A percentile compares a stretch with the other conserved stretches of the same genome.
phyloP scores from a whole-genome alignment of 768 basidiomycete genomes.

The Rubroboletus pulcherrimus region DNA sequence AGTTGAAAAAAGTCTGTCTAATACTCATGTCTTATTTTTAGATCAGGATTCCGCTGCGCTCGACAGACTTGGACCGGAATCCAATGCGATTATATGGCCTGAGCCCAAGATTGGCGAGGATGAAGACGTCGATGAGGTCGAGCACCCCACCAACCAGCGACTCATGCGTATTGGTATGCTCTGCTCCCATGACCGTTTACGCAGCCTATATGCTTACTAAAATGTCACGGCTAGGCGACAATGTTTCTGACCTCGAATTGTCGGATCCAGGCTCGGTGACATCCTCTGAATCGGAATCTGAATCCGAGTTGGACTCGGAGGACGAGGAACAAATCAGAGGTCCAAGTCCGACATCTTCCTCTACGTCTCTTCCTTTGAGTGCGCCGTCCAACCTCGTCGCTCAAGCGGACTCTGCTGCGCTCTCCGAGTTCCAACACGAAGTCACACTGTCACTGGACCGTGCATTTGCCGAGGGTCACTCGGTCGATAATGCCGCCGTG shows the following conservation, averaged over 20 bases:
- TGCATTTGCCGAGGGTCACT: conserved; percentile 88
- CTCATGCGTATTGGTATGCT: conserved; percentile 70
- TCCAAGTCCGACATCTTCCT: conserved; percentile 41
- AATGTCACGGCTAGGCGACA: conserved; percentile 43
- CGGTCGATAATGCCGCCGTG: conserved; percentile 88
- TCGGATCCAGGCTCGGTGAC: conserved; percentile 59
- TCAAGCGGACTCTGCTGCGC: conserved; percentile 41
- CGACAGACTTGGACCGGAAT: conserved; percentile 57
- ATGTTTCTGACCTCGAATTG: conserved; percentile 55
- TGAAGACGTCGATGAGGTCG: conserved; percentile 58
- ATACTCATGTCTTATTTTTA: conserved; percentile 21
- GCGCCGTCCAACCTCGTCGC: conserved; percentile 37
- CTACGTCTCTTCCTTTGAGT: conserved; percentile 42
- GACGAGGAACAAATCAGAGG: conserved; percentile 39
- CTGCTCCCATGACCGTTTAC: not conserved
- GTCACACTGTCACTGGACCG: conserved; percentile 84
- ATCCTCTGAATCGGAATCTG: conserved; percentile 45
- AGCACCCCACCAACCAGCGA: conserved; percentile 64
- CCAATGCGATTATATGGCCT: conserved; percentile 84
- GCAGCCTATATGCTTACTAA: not conserved
- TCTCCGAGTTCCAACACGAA: conserved; percentile 72
- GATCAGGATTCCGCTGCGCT: conserved; percentile 46
- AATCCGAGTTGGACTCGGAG: conserved; percentile 38
- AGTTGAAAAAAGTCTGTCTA: not conserved
- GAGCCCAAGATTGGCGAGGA: conserved; percentile 53